phyloP scores from a whole-genome alignment of 78 protist genomes.

The Dictyostelium purpureum region DNA sequence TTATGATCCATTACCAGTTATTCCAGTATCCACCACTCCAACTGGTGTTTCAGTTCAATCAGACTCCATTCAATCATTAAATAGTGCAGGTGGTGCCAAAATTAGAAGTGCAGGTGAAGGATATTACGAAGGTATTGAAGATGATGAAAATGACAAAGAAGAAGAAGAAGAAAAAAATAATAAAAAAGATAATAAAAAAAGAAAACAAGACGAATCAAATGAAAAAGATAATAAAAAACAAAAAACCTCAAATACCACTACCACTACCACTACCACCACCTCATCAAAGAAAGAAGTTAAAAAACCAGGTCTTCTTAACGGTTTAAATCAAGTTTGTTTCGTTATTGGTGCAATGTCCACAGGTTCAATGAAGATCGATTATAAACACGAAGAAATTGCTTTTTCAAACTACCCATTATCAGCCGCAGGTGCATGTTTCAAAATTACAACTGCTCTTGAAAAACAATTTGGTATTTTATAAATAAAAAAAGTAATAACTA shows the following conservation, averaged over 20 bases:
- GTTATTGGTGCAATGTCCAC: slow-evolving; percentile 94
- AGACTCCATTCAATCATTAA: slow-evolving; percentile 3
- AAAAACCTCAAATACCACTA: slow-evolving; percentile 5
- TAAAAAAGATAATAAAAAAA: slow-evolving; percentile 1
- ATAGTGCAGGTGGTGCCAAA: not conserved
- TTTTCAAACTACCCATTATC: slow-evolving; percentile 90
- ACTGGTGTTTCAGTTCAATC: slow-evolving; percentile 14
- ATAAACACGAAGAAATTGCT: slow-evolving; percentile 85
- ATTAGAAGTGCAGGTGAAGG: slow-evolving; percentile 71
- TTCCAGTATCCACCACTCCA: slow-evolving; percentile 10
- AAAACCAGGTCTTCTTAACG: slow-evolving; percentile 35
- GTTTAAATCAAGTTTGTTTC: slow-evolving; percentile 76
- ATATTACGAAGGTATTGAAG: slow-evolving; percentile 20
- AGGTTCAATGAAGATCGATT: slow-evolving; percentile 85
- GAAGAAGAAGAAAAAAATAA: slow-evolving; percentile 37
- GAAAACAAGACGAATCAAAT: slow-evolving; percentile 5
- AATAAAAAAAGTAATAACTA: too few relatives aligned
- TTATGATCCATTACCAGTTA: slow-evolving; percentile 63
- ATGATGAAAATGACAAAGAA: not conserved
- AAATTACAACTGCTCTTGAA: slow-evolving; percentile 90
- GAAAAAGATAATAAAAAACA: slow-evolving; percentile 4
- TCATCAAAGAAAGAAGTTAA: not conserved
- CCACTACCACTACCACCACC: not conserved
- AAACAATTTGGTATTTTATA: slow-evolving; percentile 88
- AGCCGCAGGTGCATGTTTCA: slow-evolving; percentile 90